Evolutionary conservation across 257 asterid genomes (phyloP).

Genomic region (Solanum gandarillasii): DNA sequence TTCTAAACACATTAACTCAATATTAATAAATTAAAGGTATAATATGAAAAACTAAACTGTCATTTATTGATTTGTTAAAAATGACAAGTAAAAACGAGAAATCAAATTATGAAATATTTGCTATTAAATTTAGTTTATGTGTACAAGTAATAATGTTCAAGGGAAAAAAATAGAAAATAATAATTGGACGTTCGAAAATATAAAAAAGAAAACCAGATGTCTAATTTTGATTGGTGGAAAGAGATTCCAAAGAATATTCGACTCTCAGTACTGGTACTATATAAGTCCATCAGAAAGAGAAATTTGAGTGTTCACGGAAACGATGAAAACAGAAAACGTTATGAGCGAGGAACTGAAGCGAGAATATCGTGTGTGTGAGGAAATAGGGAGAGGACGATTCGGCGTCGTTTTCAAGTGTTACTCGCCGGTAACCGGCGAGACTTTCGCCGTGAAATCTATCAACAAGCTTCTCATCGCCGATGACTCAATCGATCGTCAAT

Average conservation of each 20-base stretch:
- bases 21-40: neutral
- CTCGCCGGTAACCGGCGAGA: constrained; percentile 27
- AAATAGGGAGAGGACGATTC: constrained; percentile 63
- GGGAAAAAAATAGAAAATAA: neutral
- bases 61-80: too few species aligned
- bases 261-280: neutral
- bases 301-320: neutral
- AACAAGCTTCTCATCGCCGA: constrained; percentile 39
- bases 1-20: neutral
- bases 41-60: too few species aligned
- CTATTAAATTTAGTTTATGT: too few species aligned
- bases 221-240: neutral
- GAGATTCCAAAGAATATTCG: neutral
- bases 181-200: too few species aligned
- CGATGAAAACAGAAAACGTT: neutral
- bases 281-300: neutral
- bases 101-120: neutral
- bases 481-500: constrained; percentile 53
- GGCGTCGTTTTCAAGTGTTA: constrained; percentile 60
- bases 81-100: too few species aligned
- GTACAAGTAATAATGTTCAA: neutral
- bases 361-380: constrained; percentile 43
- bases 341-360: constrained; percentile 48
- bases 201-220: neutral
- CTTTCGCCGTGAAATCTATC: constrained; percentile 61